Evolutionary conservation across 768 basidiomycete genomes (phyloP), one percentile per base, ranked within the genome.

Genomic region (Mrakia frigida): DNA sequence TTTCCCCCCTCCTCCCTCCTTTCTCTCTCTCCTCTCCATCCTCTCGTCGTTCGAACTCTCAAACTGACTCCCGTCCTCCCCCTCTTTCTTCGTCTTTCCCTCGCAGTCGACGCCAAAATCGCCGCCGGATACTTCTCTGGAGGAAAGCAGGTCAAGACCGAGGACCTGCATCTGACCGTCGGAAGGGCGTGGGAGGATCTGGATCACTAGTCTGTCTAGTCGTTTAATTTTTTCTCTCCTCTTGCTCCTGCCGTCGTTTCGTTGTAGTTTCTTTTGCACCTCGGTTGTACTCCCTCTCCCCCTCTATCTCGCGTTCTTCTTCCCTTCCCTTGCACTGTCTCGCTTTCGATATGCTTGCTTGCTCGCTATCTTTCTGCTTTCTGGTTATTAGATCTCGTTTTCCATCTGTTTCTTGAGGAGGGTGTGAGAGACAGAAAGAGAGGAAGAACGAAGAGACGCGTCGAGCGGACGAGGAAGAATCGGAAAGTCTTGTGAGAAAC

Each of bases 101-200:
- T 18, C 7, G 2, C 31, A 70, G 60, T 74, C 18, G 52, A 70
- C 35, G 31, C 65, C 13, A 77, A 81, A 81, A 83, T 83, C 77
- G 92, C 92, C 16, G 90, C 92, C 6, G 95, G 94, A 11, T 98
- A 98, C 83, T 96, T 92, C 84, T 89, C 91, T 41, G 91, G 87
- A 78, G 90, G 89, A 3, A 91, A 91, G 83, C 61, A 52, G 28
- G 80, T 81, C 39, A 78, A 53, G n/a, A 61, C 68, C 28, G 90
- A 87, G 25, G 93, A 96, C 83, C 84, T 96, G 52, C 84, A 88
- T 72, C 92, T 91, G 87, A 94, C 93, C 0, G 92, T 94, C 0
- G 93, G 93, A 0, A 85, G 93, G 75, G 88, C 91, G 1, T 95
- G 93, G 93, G 93, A 94, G 83, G 93, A 94, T 35, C 52, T 76